Evolutionary conservation across 2,329 filamentous ascomycete species (phyloP).

Genomic region (Apiospora saccharicola): DNA sequence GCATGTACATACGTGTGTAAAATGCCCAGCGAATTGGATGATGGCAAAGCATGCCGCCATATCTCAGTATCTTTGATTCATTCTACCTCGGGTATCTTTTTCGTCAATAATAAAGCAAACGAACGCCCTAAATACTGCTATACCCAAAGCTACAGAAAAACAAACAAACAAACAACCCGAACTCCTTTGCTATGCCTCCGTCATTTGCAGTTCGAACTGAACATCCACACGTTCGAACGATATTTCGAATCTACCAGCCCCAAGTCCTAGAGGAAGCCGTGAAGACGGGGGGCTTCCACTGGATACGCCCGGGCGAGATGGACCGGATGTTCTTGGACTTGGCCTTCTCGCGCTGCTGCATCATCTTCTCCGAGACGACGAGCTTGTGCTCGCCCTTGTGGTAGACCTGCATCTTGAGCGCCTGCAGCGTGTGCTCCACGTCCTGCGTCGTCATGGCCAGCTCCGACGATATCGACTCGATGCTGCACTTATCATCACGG

Average conservation of each 20-base stretch:
- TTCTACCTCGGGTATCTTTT: conserved; percentile 16
- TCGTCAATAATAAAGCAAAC: neutral
- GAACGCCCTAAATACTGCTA: neutral
- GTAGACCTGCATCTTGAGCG: conserved; percentile 93
- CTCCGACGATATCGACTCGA: conserved; percentile 80
- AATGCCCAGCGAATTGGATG: neutral
- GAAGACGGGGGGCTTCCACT: conserved; percentile 97
- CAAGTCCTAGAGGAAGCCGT: conserved; percentile 89
- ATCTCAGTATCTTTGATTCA: neutral
- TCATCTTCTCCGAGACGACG: conserved; percentile 84
- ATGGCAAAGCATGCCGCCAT: neutral
- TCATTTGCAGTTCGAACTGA: neutral
- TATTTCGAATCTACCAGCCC: conserved; percentile 74
- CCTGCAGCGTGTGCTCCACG: conserved; percentile 92
- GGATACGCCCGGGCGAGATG: conserved; percentile 80
- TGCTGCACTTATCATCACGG: conserved; percentile 75
- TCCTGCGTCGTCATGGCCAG: conserved; percentile 98
- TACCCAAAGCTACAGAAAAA: conserved; percentile 4
- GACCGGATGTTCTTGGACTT: conserved; percentile 78
- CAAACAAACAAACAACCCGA: neutral
- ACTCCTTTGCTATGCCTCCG: neutral
- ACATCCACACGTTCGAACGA: neutral
- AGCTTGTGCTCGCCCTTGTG: conserved; percentile 97
- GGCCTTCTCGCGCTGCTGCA: conserved; percentile 81
- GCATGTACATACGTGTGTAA: neutral